Conservation (phyloP, 176 grass and related monocot species). For the Triticum timopheevii region DNA sequence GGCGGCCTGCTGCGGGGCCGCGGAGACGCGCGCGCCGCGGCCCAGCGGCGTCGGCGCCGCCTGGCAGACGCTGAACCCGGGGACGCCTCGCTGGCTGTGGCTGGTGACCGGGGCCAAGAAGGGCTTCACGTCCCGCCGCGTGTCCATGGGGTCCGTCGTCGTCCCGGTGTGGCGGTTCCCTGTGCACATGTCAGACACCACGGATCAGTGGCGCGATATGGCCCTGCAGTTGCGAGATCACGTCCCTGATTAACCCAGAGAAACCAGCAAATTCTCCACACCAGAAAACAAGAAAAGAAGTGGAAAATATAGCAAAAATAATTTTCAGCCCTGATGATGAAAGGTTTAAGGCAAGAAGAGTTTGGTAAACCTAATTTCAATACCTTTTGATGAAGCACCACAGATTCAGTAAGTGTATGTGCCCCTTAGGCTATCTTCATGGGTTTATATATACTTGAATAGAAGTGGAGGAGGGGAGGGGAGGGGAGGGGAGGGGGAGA, state of each 20-base stretch:
- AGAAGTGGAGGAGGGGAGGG: background rate
- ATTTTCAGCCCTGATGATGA: background rate
- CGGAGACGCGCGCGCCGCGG: background rate
- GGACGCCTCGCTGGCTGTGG: background rate
- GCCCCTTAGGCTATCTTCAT: background rate
- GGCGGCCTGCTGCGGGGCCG: background rate
- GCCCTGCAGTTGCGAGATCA: background rate
- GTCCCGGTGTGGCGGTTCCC: background rate
- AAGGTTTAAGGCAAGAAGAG: background rate
- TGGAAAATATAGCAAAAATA: background rate
- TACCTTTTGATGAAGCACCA: background rate
- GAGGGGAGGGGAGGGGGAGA: background rate
- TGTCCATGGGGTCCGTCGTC: background rate
- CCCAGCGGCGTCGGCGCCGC: background rate
- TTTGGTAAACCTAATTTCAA: background rate
- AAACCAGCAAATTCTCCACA: background rate
- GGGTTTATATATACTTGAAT: background rate
- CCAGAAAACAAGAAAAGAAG: background rate
- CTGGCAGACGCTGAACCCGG: background rate
- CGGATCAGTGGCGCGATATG: background rate
- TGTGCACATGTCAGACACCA: constrained; percentile 18
- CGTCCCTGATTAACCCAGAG: background rate
- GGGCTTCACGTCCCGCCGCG: constrained; percentile 31
- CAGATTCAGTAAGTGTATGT: background rate
- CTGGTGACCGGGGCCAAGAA: constrained; percentile 38